Evolutionary conservation across 768 basidiomycete genomes (phyloP), one percentile per base, ranked within the genome.

Genomic region (Amanita molliuscula): DNA sequence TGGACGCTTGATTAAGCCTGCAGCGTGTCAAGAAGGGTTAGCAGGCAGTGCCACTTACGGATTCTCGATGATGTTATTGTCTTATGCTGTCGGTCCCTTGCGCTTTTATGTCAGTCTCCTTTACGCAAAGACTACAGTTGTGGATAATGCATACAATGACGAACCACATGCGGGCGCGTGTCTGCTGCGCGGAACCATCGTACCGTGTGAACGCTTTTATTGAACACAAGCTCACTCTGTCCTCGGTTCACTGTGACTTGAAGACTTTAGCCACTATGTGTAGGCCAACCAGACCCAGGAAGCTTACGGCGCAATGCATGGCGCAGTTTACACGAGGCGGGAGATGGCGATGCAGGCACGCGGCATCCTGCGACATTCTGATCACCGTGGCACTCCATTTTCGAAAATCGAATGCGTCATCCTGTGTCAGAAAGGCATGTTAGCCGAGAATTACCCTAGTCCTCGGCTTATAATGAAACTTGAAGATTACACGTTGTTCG

Each of bases 251-350:
- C 41, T 13, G 41, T 26, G 23, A 42, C 11, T 23, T 42, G 41
- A 15, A 15, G 18, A 42, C 20, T n/a, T 20, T 21, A 31, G 18
- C 38, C 3, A 26, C 25, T 26, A 26, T 26, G 25, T 31, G 11
- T 31, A 31, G 29, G 29, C 29, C 9, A 31, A 31, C 29, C 29
- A 10, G 11, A 31, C 4, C 10, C 29, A 2, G 29, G 29, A 31
- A n/a, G n/a, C n/a, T n/a, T 4, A 23, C 23, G 23, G 23, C 23
- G 23, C 23, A 23, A 56, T 60, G 55, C 53, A 47, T 44, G 56
- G 31, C 6, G 28, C 29, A 33, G 1, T 29, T 48, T 10, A 3
- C 16, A 33, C 20, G 37, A 35, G 18, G 13, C n/a, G 16, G 26
- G 21, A 31, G 33, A 4, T 45, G 40, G 15, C 43, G 16, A 26